Evolutionary conservation across 106 monocot species (phyloP).

Genomic region (Cymbidium sinense): DNA sequence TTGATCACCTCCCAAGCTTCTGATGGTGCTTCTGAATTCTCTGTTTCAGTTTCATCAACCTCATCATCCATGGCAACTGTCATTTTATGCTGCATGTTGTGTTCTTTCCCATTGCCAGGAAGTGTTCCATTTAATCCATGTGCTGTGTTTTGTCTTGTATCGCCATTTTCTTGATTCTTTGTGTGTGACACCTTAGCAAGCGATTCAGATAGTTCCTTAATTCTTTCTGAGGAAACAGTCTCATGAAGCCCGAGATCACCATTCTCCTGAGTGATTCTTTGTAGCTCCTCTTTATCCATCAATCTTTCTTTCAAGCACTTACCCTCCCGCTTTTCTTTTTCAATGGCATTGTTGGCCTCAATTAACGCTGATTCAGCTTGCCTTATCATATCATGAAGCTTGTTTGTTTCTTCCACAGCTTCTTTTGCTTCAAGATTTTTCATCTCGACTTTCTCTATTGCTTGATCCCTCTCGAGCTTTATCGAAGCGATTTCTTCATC

Average conservation of each 20-base stretch:
- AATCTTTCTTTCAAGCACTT: slow-evolving; percentile 30
- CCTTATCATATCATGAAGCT: slow-evolving; percentile 15
- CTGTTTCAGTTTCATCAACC: slow-evolving; percentile 6
- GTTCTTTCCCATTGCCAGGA: slow-evolving; percentile 14
- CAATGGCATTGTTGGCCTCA: slow-evolving; percentile 13
- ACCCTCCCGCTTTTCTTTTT: slow-evolving; percentile 29
- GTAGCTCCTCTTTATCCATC: slow-evolving; percentile 46
- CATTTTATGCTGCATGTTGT: slow-evolving; percentile 7
- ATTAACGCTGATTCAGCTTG: slow-evolving; percentile 17
- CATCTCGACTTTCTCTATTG: slow-evolving; percentile 16
- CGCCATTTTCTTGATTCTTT: slow-evolving; percentile 16
- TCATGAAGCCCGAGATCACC: slow-evolving; percentile 29
- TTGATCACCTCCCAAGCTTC: not conserved
- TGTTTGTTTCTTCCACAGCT: slow-evolving; percentile 19
- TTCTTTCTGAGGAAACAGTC: slow-evolving; percentile 11
- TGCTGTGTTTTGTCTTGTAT: not conserved
- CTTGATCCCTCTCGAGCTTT: slow-evolving; percentile 26
- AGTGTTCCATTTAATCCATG: slow-evolving; percentile 8
- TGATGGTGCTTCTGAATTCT: slow-evolving; percentile 4
- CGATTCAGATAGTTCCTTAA: slow-evolving; percentile 23
- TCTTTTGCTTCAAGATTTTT: slow-evolving; percentile 19
- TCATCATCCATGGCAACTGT: slow-evolving; percentile 10
- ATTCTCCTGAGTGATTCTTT: slow-evolving; percentile 48
- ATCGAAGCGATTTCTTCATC: slow-evolving; percentile 40
- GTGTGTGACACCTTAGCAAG: slow-evolving; percentile 7